These are phyloP conservation scores for Takakia lepidozioides DNA, from an alignment of 225 moss, liverwort and hornwort species.

Conservation along the genomic window DNA sequence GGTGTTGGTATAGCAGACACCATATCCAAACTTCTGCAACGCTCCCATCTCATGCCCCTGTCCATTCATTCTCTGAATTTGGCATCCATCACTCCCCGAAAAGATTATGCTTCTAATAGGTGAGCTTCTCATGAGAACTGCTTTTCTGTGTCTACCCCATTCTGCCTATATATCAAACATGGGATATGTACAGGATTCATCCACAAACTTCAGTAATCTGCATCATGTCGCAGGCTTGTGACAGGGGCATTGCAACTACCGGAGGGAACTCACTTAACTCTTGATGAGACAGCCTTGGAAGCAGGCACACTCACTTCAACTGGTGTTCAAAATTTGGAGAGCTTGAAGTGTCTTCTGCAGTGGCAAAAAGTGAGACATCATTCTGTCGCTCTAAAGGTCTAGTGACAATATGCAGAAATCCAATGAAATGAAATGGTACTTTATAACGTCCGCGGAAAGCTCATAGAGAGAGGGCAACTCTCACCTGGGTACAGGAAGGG, in stretches of 20 bases:
- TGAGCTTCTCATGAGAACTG: background rate
- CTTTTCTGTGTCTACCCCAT: background rate
- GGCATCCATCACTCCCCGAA: constrained; percentile 63
- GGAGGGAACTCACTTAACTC: constrained; percentile 77
- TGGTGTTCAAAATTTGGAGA: constrained; percentile 71
- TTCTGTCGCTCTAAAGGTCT: background rate
- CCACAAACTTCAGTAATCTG: no score
- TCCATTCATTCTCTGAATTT: constrained; percentile 57
- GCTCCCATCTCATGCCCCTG: constrained; percentile 77
- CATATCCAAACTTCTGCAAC: constrained; percentile 58
- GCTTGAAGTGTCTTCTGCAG: constrained; percentile 71
- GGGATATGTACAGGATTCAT: no score
- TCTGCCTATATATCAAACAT: no score
- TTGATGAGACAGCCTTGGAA: constrained; percentile 77
- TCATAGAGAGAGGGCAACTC: no score
- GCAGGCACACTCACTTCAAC: constrained; percentile 51
- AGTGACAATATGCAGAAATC: background rate
- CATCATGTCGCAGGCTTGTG: constrained; percentile 52
- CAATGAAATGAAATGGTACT: no score
- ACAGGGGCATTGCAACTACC: constrained; percentile 79
- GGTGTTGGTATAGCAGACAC: constrained; percentile 38
- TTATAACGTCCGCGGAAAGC: no score
- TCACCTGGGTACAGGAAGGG: no score
- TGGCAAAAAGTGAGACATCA: constrained; percentile 66
- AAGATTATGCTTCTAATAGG: constrained; percentile 43